Base-by-base conservation (phyloP, 2,329 filamentous ascomycete genomes). In the Dryadomyces quercus-mongolicae region DNA sequence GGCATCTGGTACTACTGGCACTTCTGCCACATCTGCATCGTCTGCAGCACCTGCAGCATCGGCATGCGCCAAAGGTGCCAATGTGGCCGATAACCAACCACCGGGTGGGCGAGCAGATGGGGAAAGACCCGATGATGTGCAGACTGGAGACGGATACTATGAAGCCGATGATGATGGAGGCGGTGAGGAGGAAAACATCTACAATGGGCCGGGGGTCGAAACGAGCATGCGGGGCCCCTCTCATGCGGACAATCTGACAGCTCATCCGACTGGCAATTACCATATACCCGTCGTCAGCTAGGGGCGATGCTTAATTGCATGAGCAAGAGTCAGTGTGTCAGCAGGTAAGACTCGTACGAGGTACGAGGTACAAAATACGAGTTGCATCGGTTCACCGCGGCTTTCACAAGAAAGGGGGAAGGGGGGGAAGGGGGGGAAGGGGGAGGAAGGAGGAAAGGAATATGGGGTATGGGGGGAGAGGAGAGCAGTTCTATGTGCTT, bases 151-250 rank as follows among this genome's bases (percentile, higher is more conserved):
- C 8, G 49, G 44, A 5, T 49, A 52, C 20, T 38, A 53, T 5
- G 46, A 55, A 16, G 52, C 49, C 36, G 52, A 54, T 4, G 51
- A 54, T 20, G 42, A 44, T 15, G 51, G 36, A 12, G 51, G 42
- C 3, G 51, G 40, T 12, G 50, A 21, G 6, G 49, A 55, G 16
- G 54, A 47, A 13, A 45, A 50, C 12, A 13, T n/a, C 3, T 53
- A 55, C 31, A 22, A 20, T 18, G 22, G 36, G 36, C 36, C 36
- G 36, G 36, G 36, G 36, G 36, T 40, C 10, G 36, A 16, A 16
- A 40, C 36, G 36, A 12, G 36, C 10, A 40, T 40, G 36, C 36
- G 36, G 36, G 36, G 36, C 36, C 10, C 36, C n/a, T 10, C 34
- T 40, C 34, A 10, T 34, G 46, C 46, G 10, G 25, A 8, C 34